A percentile compares a stretch with the other conserved stretches of the same genome.
Evolutionary conservation across 1,284 basidiomycete genomes (phyloP).

Genomic region (Trichosporon coremiiforme): DNA sequence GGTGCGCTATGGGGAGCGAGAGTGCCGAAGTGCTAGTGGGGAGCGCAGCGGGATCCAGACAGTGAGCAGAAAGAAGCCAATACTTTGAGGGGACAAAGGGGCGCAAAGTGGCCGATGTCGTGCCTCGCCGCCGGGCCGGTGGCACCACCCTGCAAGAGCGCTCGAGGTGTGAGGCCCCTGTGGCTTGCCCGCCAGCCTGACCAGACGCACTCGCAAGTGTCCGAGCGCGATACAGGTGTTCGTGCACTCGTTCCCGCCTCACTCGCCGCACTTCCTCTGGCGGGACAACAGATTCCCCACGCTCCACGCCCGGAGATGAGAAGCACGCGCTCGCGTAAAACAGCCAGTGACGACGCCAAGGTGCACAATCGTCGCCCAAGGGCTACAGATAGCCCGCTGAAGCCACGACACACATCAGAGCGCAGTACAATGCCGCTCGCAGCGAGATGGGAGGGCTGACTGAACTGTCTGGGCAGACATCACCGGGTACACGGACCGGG

Average conservation of each 20-base stretch:
- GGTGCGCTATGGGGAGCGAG: neutral
- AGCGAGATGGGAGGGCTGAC: neutral
- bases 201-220: neutral
- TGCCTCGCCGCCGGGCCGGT: neutral
- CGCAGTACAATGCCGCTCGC: neutral
- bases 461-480: no score
- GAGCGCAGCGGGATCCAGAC: neutral
- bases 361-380: neutral
- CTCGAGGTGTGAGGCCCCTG: no score
- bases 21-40: neutral
- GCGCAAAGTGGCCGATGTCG: neutral
- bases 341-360: neutral
- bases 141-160: neutral
- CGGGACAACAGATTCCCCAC: no score
- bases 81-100: neutral
- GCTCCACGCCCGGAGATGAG: neutral
- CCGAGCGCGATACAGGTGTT: neutral
- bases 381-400: neutral
- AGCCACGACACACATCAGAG: neutral
- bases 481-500: neutral
- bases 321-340: neutral
- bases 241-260: neutral
- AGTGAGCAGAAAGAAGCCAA: neutral
- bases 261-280: neutral
- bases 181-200: no score